Percentiles rank a stretch among this genome's conserved stretches.
These are phyloP conservation scores for Alternaria infectoria DNA, from an alignment of 2,329 filamentous ascomycete species.

Conservation along the genomic window DNA sequence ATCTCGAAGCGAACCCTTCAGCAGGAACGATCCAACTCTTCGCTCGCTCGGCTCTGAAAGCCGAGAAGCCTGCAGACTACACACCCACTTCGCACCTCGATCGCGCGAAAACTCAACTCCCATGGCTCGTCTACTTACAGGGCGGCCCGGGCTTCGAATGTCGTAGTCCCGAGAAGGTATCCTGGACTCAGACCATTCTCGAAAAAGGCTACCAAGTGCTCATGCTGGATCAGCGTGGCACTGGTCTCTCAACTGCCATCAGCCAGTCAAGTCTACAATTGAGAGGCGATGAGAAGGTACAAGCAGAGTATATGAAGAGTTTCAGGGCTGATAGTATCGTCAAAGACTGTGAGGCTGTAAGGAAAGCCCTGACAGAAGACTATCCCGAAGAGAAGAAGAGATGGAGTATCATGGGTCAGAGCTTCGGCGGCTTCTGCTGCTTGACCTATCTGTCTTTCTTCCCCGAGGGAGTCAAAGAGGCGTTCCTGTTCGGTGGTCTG, in stretches of 20 bases:
- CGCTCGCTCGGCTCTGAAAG: slow-evolving; percentile 72
- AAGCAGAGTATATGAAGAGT: slow-evolving; percentile 80
- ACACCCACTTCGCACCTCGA: slow-evolving; percentile 57
- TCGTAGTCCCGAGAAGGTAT: slow-evolving; percentile 73
- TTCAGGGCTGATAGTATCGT: slow-evolving; percentile 94
- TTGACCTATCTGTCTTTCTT: slow-evolving; percentile 83
- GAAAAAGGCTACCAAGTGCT: slow-evolving; percentile 83
- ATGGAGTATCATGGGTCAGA: slow-evolving; percentile 90
- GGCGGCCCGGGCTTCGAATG: slow-evolving; percentile 86
- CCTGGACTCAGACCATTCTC: slow-evolving; percentile 73
- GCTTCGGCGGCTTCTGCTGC: slow-evolving; percentile 87
- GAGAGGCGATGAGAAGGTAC: slow-evolving; percentile 67
- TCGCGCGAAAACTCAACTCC: slow-evolving; percentile 57
- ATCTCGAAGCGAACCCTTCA: slow-evolving; percentile 55
- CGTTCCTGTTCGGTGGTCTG: slow-evolving; percentile 83
- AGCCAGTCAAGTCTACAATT: slow-evolving; percentile 73
- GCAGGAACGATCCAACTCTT: slow-evolving; percentile 74
- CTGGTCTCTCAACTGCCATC: slow-evolving; percentile 82
- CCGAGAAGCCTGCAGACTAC: slow-evolving; percentile 65
- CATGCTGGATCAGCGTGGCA: slow-evolving; percentile 89
- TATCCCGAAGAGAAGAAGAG: slow-evolving; percentile 73
- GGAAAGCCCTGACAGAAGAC: slow-evolving; percentile 73
- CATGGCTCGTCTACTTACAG: slow-evolving; percentile 75
- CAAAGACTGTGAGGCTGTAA: slow-evolving; percentile 84
- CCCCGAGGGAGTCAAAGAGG: slow-evolving; percentile 77